These are phyloP conservation scores for Arctium lappa DNA, from an alignment of 129 eudicot genomes.

Conservation along the genomic window DNA sequence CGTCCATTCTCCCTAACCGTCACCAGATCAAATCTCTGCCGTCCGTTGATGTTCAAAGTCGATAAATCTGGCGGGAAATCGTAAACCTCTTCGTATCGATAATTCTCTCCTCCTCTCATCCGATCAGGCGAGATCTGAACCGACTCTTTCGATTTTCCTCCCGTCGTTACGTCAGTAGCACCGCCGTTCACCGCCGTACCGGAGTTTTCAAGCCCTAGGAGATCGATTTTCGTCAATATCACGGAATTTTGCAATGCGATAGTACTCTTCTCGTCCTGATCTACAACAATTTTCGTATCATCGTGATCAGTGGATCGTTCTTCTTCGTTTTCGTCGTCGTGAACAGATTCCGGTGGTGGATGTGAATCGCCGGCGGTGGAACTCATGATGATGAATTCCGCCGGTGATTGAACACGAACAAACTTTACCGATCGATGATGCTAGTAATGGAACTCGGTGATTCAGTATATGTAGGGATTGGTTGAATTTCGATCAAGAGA, in stretches of 20 bases:
- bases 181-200: neutral
- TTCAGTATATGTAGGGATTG: neutral
- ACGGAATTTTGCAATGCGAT: neutral
- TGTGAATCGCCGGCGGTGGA: neutral
- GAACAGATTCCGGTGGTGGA: neutral
- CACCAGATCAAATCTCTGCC: constrained; percentile 24
- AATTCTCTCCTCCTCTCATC: neutral
- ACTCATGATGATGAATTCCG: constrained; percentile 13
- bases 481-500: neutral
- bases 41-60: constrained; percentile 19
- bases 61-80: constrained; percentile 23
- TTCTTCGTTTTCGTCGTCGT: neutral
- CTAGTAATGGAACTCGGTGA: neutral
- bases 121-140: neutral
- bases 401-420: neutral
- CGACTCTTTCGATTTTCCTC: neutral
- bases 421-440: neutral
- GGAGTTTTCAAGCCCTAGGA: constrained; percentile 10
- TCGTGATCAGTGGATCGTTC: neutral
- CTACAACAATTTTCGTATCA: neutral
- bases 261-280: neutral
- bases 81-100: neutral
- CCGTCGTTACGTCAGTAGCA: neutral
- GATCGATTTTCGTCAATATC: neutral
- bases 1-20: constrained; percentile 27